Evolutionary conservation across 148 eudicot genomes (phyloP).

Genomic region (Chenopodium formosanum): DNA sequence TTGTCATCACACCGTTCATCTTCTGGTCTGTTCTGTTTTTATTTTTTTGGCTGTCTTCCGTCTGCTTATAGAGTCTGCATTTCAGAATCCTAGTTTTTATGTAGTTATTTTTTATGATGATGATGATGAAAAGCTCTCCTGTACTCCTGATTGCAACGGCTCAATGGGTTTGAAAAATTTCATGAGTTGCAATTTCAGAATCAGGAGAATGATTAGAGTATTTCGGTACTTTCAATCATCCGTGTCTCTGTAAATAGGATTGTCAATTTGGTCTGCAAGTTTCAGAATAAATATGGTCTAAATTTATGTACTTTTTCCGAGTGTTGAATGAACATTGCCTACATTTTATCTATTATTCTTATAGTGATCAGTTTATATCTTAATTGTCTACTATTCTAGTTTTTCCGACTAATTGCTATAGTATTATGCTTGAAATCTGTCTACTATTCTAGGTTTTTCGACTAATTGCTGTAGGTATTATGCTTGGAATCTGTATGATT

Average conservation of each 20-base stretch:
- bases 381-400: not conserved
- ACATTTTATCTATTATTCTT: not conserved
- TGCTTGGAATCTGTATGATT: not conserved
- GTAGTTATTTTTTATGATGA: not conserved
- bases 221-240: conserved; percentile 4
- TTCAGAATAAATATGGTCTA: conserved; percentile 16
- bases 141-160: conserved; percentile 5
- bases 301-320: conserved; percentile 16
- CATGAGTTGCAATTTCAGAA: conserved; percentile 9
- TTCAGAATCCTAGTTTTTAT: not conserved
- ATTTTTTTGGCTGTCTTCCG: not conserved
- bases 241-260: conserved; percentile 30
- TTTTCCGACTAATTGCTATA: not conserved
- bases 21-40: conserved; percentile 6
- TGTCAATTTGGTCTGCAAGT: conserved; percentile 22
- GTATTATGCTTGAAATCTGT: not conserved
- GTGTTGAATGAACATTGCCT: not conserved
- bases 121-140: conserved; percentile 32
- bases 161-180: not conserved
- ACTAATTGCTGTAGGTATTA: not conserved
- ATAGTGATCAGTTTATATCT: not conserved
- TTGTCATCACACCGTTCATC: conserved; percentile 30
- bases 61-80: not conserved
- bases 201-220: conserved; percentile 13
- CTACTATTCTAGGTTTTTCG: not conserved